phyloP scores from a whole-genome alignment of 768 basidiomycete species.

The Myochromella boudieri region DNA sequence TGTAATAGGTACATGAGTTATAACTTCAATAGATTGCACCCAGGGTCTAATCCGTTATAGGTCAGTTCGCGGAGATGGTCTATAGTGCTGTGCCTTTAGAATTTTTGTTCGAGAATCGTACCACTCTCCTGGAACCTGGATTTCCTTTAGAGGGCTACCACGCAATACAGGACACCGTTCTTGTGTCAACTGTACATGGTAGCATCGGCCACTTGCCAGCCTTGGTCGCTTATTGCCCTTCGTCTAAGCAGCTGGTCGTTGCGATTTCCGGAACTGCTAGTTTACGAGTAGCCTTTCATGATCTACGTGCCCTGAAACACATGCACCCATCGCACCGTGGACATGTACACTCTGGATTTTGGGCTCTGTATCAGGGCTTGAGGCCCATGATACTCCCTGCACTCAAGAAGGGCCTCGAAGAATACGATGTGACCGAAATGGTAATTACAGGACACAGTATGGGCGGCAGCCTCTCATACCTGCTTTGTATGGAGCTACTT shows the following conservation, averaged over 20 bases:
- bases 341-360: conserved; percentile 55
- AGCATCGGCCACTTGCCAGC: conserved; percentile 43
- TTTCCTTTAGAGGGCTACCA: conserved; percentile 55
- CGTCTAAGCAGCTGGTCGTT: conserved; percentile 46
- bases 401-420: conserved; percentile 36
- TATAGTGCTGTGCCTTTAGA: conserved; percentile 42
- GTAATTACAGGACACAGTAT: conserved; percentile 59
- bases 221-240: conserved; percentile 45
- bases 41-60: conserved; percentile 23
- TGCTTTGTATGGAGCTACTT: conserved; percentile 49
- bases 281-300: conserved; percentile 43
- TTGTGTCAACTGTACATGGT: conserved; percentile 41
- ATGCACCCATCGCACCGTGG: conserved; percentile 38
- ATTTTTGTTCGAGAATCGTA: conserved; percentile 42
- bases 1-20: conserved; percentile 37
- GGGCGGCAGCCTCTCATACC: conserved; percentile 52
- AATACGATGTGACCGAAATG: conserved; percentile 38
- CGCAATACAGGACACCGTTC: conserved; percentile 30
- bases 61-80: conserved; percentile 57
- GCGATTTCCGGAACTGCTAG: conserved; percentile 51
- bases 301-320: conserved; percentile 39
- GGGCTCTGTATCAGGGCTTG: conserved; percentile 48
- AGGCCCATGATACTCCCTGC: conserved; percentile 30
- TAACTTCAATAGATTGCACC: background rate
- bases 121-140: conserved; percentile 33